Conservation (phyloP, 768 basidiomycete species). For the Suillus bovinus region DNA sequence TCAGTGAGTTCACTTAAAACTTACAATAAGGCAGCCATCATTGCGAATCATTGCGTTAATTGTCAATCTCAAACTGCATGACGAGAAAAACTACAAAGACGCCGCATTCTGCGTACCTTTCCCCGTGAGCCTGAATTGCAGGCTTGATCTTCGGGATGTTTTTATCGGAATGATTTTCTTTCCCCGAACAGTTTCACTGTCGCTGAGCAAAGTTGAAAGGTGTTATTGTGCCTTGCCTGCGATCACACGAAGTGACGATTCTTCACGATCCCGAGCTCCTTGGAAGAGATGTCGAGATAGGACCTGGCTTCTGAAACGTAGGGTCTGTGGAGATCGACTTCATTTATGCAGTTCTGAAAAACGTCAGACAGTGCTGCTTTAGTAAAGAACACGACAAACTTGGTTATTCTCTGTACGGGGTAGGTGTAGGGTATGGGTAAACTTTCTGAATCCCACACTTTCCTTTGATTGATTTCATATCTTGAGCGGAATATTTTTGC, state of each 20-base stretch:
- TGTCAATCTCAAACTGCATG: constrained; percentile 53
- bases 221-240: constrained; percentile 54
- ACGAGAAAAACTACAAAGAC: not conserved
- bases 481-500: constrained; percentile 82
- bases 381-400: not conserved
- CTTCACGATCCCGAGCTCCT: constrained; percentile 56
- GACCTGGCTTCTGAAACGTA: constrained; percentile 86
- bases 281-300: constrained; percentile 65
- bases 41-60: constrained; percentile 76
- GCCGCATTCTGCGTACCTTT: constrained; percentile 50
- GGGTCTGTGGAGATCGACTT: constrained; percentile 83
- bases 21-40: constrained; percentile 76
- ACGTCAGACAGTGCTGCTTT: not conserved
- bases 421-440: not conserved
- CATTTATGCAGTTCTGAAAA: constrained; percentile 43
- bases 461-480: constrained; percentile 42
- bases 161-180: constrained; percentile 76
- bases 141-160: constrained; percentile 83
- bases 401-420: constrained; percentile 9
- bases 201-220: not conserved
- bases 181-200: constrained; percentile 43
- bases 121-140: constrained; percentile 80
- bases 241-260: constrained; percentile 67
- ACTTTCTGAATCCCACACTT: not conserved
- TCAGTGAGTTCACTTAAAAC: not conserved